phyloP scores from a whole-genome alignment of 2,329 filamentous ascomycete genomes.

The Eutypa lata region DNA sequence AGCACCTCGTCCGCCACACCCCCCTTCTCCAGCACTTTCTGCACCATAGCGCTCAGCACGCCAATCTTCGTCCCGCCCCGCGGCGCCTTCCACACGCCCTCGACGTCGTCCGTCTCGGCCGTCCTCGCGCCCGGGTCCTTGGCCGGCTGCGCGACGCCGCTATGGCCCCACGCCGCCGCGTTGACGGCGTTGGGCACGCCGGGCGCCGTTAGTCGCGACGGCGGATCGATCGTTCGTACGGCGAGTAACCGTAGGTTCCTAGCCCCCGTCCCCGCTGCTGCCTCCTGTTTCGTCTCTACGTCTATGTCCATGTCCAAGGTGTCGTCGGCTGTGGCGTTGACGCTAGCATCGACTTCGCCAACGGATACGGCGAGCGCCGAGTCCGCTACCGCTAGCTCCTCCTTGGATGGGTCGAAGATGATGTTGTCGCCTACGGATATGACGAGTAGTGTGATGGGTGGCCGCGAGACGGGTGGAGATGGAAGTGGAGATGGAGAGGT shows the following conservation, averaged over 20 bases:
- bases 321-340: conserved; percentile 2
- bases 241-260: conserved; percentile 59
- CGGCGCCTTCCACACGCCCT: conserved; percentile 83
- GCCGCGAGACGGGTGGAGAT: conserved; percentile 45
- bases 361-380: conserved; percentile 83
- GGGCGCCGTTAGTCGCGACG: conserved; percentile 68
- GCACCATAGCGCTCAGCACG: conserved; percentile 71
- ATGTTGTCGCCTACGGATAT: conserved; percentile 83
- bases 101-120: conserved; percentile 53
- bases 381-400: conserved; percentile 92
- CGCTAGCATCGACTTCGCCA: conserved; percentile 46
- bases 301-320: conserved; percentile 35
- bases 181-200: conserved; percentile 65
- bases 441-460: conserved; percentile 87
- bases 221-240: conserved; percentile 71
- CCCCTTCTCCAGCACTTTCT: conserved; percentile 70
- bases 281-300: conserved; percentile 31
- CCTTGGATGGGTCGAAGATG: conserved; percentile 87
- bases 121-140: conserved; percentile 39
- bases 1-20: conserved; percentile 86
- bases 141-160: conserved; percentile 26
- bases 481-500: conserved; percentile 1
- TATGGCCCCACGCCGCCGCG: conserved; percentile 44
- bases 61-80: conserved; percentile 77
- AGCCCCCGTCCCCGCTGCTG: conserved; percentile 10